phyloP scores from a whole-genome alignment of 2,329 filamentous ascomycete species.

The Sporothrix mexicana region DNA sequence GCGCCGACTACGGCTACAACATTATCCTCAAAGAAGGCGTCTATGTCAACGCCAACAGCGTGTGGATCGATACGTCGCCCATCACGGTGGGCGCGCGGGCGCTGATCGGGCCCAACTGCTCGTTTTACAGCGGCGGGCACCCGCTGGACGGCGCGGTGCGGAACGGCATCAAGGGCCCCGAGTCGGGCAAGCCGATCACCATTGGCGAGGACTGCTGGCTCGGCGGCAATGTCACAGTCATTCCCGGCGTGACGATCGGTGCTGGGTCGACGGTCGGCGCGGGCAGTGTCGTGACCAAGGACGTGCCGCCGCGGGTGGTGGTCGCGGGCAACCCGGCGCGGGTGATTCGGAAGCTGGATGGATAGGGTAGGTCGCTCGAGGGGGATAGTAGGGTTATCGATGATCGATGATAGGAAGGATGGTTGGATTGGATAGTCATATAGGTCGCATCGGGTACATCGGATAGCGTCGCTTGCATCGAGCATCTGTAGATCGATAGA shows the following conservation, averaged over 20 bases:
- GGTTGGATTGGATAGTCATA: not conserved
- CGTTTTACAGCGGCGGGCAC: conserved; percentile 76
- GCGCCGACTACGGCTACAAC: conserved; percentile 79
- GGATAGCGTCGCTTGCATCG: no score
- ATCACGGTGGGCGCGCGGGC: conserved; percentile 79
- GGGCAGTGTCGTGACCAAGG: conserved; percentile 81
- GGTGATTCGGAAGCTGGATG: conserved; percentile 53
- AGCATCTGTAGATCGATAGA: not conserved
- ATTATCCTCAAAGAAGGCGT: conserved; percentile 71
- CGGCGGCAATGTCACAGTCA: conserved; percentile 71
- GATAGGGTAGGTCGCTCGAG: conserved; percentile 36
- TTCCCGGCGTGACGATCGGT: conserved; percentile 80
- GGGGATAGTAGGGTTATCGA: not conserved
- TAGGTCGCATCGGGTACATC: not conserved
- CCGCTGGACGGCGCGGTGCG: conserved; percentile 76
- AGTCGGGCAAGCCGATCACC: conserved; percentile 72
- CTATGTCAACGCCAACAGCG: conserved; percentile 76
- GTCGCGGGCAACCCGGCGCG: conserved; percentile 72
- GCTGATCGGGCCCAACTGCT: conserved; percentile 78
- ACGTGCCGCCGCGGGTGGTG: conserved; percentile 67
- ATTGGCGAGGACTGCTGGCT: conserved; percentile 85
- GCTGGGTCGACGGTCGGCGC: conserved; percentile 76
- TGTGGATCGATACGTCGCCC: conserved; percentile 76
- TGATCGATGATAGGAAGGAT: not conserved
- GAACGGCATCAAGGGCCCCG: conserved; percentile 76